These are phyloP conservation scores for Lizonia empirigonia DNA, from an alignment of 2,329 filamentous ascomycete genomes.

Conservation along the genomic window DNA sequence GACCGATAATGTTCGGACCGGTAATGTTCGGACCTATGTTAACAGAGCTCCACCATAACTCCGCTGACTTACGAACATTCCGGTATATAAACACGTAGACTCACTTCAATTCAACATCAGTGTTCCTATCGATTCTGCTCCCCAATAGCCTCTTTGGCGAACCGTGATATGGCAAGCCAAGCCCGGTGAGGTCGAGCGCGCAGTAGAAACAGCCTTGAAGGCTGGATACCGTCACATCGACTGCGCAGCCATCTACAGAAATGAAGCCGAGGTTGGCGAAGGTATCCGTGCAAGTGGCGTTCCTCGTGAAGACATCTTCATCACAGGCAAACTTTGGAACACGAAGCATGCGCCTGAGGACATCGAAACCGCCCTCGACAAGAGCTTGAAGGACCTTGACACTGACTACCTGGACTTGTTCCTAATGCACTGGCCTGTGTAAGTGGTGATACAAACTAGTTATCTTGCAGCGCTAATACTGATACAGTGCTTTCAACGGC, in stretches of 20 bases:
- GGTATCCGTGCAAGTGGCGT: slow-evolving; percentile 69
- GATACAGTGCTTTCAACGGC: slow-evolving; percentile 25
- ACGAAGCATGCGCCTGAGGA: slow-evolving; percentile 69
- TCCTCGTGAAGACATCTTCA: slow-evolving; percentile 68
- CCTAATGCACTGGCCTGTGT: slow-evolving; percentile 68
- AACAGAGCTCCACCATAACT: too few relatives aligned
- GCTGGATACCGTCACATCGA: slow-evolving; percentile 76
- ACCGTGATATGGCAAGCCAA: slow-evolving; percentile 79
- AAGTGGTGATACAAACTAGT: neutral
- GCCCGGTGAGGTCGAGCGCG: slow-evolving; percentile 63
- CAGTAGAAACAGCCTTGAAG: slow-evolving; percentile 70
- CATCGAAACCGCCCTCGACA: slow-evolving; percentile 63
- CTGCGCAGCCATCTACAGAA: slow-evolving; percentile 76
- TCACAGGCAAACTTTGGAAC: slow-evolving; percentile 83
- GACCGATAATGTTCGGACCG: too few relatives aligned
- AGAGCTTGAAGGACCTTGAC: slow-evolving; percentile 64
- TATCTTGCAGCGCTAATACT: neutral
- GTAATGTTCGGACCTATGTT: too few relatives aligned
- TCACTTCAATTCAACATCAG: too few relatives aligned
- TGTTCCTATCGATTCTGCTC: too few relatives aligned
- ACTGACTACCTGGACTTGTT: slow-evolving; percentile 70
- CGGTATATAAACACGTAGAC: too few relatives aligned
- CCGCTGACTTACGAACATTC: too few relatives aligned
- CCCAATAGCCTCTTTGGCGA: slow-evolving; percentile 60
- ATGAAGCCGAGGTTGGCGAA: slow-evolving; percentile 73